phyloP scores from a whole-genome alignment of 768 basidiomycete species.

The Tylopilus sp. region DNA sequence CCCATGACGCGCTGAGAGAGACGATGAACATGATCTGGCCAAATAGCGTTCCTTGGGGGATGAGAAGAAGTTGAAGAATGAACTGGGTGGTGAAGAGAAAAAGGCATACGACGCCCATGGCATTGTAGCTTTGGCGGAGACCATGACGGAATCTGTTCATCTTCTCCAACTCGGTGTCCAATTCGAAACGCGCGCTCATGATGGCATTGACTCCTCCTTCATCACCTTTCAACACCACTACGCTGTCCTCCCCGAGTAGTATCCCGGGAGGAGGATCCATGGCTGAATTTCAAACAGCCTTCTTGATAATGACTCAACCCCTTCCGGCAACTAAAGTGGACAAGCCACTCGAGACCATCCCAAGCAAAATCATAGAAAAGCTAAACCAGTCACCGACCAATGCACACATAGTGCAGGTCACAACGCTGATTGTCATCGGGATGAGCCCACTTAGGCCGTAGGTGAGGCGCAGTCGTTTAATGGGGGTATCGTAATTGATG shows the following conservation, averaged over 20 bases:
- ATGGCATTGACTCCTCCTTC: conserved; percentile 25
- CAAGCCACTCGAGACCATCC: conserved; percentile 28
- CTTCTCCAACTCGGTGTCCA: conserved; percentile 9
- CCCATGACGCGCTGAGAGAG: conserved; percentile 30
- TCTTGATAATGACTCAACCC: conserved; percentile 20
- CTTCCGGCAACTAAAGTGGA: conserved; percentile 25
- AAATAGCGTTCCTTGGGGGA: conserved; percentile 31
- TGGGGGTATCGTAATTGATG: conserved; percentile 3
- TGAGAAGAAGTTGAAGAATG: conserved; percentile 31
- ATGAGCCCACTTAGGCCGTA: conserved; percentile 12
- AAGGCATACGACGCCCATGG: conserved; percentile 17
- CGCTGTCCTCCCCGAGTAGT: conserved; percentile 15
- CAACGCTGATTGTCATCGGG: conserved; percentile 23
- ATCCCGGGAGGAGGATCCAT: conserved; percentile 22
- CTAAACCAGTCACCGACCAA: conserved; percentile 29
- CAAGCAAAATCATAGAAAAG: conserved; percentile 30
- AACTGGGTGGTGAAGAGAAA: conserved; percentile 28
- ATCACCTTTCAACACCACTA: conserved; percentile 26
- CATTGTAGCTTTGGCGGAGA: conserved; percentile 3
- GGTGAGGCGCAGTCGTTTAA: conserved; percentile 3
- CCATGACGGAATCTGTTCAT: not conserved
- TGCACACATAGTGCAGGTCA: conserved; percentile 20
- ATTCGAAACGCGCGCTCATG: conserved; percentile 24
- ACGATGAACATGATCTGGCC: conserved; percentile 33
- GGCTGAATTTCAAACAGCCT: conserved; percentile 12